Evolutionary conservation across 1,139 yeast genomes (phyloP).

Genomic region (Hansenula lynferdii): DNA sequence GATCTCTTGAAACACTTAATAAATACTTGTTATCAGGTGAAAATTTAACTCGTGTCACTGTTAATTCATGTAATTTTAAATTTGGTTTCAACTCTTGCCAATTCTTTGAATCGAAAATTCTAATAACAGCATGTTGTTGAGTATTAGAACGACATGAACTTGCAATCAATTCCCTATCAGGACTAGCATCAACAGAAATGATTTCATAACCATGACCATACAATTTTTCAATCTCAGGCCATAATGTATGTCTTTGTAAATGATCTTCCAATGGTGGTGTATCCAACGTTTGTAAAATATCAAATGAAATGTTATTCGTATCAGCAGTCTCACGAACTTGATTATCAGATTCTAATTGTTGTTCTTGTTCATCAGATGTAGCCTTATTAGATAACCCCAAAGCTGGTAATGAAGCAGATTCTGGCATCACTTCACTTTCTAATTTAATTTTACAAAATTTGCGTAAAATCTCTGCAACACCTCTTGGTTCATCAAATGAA

Average conservation of each 20-base stretch:
- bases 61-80: constrained; percentile 66
- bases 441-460: constrained; percentile 46
- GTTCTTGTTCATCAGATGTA: constrained; percentile 39
- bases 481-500: constrained; percentile 85
- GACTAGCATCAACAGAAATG: constrained; percentile 69
- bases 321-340: constrained; percentile 35
- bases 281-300: constrained; percentile 38
- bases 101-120: constrained; percentile 62
- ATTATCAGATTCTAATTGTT: constrained; percentile 33
- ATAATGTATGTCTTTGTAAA: constrained; percentile 84
- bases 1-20: constrained; percentile 84
- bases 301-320: constrained; percentile 36
- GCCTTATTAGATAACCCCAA: constrained; percentile 94
- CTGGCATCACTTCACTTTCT: constrained; percentile 32
- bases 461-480: constrained; percentile 59
- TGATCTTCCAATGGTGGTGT: constrained; percentile 85
- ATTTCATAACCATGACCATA: constrained; percentile 98
- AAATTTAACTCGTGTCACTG: constrained; percentile 78
- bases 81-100: constrained; percentile 55
- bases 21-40: constrained; percentile 67
- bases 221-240: constrained; percentile 92
- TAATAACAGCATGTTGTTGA: constrained; percentile 77
- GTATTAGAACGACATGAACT: constrained; percentile 91
- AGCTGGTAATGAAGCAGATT: constrained; percentile 88
- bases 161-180: constrained; percentile 63